Base-by-base conservation (phyloP, 1,284 basidiomycete genomes). In the Peniophora sp. region DNA sequence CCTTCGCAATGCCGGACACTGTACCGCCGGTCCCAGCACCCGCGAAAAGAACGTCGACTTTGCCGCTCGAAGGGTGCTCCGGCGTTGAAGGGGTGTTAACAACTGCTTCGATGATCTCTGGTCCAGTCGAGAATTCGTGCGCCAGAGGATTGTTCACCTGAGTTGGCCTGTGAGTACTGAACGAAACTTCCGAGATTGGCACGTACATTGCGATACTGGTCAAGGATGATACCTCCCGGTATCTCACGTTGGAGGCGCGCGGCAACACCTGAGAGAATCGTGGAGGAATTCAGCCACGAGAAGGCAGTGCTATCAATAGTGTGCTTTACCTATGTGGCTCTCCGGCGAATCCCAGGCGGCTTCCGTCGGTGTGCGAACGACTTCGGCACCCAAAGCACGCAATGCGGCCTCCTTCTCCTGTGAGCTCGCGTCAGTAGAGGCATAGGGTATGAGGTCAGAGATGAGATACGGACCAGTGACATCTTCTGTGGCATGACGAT, bases 401-500 rank as follows among this genome's bases (percentile, higher is more conserved):
- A 99, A 75, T 37, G 92, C 82, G 10, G 92, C 91, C 70, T 96
- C 93, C 69, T 99, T 99, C 71, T 99, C 95, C 81, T 85, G 58
- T 44, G 24, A 50, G 3, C 37, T 15, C 47, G 36, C 12, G 36
- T 55, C 27, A 57, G 48, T 15, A 15, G 20, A 10, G 37, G 9
- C 17, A 15, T n/a, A 3, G 3, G 27, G 20, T 1, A 41, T 27
- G 37, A 10, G n/a, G 46, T 24, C n/a, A 27, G 44, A 35, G 36
- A 24, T 27, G 45, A 11, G 48, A 47, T 32, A 66, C 78, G 51
- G 53, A 84, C 82, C 53, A 86, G 70, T 3, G 89, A 93, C 96
- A 98, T 99, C 74, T 98, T 99, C 64, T 94, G 86, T 47, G 95
- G 96, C 64, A 97, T 74, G 51, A 92, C 95, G 67, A 99, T 99